Base-by-base conservation (phyloP, 768 basidiomycete species). In the Boletus bicolor region DNA sequence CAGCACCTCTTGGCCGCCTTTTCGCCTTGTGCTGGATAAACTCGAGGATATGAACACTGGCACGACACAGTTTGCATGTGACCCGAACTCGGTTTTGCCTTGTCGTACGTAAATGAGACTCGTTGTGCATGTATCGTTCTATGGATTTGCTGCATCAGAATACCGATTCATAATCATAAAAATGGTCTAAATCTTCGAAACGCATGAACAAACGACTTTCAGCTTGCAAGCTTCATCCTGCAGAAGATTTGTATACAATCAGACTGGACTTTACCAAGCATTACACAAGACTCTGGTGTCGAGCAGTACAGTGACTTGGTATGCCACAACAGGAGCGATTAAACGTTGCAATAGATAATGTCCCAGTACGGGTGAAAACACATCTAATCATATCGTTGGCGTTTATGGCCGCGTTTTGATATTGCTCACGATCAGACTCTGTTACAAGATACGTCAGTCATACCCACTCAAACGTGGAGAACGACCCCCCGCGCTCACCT, bases 381-480 rank as follows among this genome's bases (percentile, higher is more conserved):
- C 17, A 19, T 49, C 38, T n/a, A 26, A 1, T 43, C 19, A 19
- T 32, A 24, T 24, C 38, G 4, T n/a, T 2, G 15, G 8, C n/a
- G 3, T 14, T 66, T 43, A 65, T 4, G 84, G 84, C 60, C 79
- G 82, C 59, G 76, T 68, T 65, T 87, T 87, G 68, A 87, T 78
- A 62, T 84, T 86, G 73, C 76, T 83, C 62, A 89, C 87, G 59
- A 92, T 91, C 53, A 92, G 75, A 56, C 80, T 86, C 89, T 87
- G 69, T 19, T 53, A 30, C 49, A 39, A n/a, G 9, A 12, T 35
- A 37, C 41, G 51, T 68, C 51, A 67, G 41, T 52, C 17, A 51
- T 34, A 26, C 35, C 26, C 39, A 19, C 12, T 37, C 41, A 12
- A 34, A 45, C 6, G 15, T 21, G 0, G 37, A 46, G 19, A 44